Conservation (phyloP, 805 yeast genomes). For the Saturnispora galanensis region DNA sequence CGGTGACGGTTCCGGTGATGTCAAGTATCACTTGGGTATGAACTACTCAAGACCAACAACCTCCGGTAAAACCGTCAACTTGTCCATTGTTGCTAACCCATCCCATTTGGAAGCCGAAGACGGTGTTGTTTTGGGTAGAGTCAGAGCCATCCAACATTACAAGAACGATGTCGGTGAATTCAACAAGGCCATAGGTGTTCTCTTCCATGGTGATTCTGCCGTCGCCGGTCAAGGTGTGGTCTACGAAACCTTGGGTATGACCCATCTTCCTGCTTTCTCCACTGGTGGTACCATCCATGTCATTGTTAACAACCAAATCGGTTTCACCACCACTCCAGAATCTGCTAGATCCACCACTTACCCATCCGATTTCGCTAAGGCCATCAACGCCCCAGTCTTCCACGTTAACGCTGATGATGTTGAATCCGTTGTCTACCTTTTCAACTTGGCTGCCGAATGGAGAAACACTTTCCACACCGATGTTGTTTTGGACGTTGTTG, state of each 20-base stretch:
- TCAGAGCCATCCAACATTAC: slow-evolving; percentile 90
- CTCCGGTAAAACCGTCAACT: slow-evolving; percentile 90
- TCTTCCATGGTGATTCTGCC: slow-evolving; percentile 98
- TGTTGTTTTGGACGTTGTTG: slow-evolving; percentile 92
- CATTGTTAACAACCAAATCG: slow-evolving; percentile 96
- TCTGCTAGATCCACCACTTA: slow-evolving; percentile 95
- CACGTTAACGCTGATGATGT: slow-evolving; percentile 98
- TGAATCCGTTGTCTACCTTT: slow-evolving; percentile 83
- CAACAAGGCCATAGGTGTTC: slow-evolving; percentile 82
- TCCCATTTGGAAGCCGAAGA: slow-evolving; percentile 99
- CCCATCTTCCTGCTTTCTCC: slow-evolving; percentile 84
- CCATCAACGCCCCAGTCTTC: slow-evolving; percentile 97
- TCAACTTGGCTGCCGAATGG: slow-evolving; percentile 98
- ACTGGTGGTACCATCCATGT: slow-evolving; percentile 98
- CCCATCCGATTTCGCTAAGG: slow-evolving; percentile 95
- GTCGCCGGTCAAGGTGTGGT: slow-evolving; percentile 99
- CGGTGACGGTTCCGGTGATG: slow-evolving; percentile 98
- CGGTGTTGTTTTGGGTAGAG: slow-evolving; percentile 96
- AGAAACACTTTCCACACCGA: slow-evolving; percentile 94
- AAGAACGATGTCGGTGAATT: slow-evolving; percentile 76
- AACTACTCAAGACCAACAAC: slow-evolving; percentile 98
- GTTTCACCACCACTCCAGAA: slow-evolving; percentile 98
- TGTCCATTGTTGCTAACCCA: slow-evolving; percentile 96
- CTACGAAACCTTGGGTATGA: slow-evolving; percentile 95
- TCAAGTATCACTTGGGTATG: slow-evolving; percentile 98